Conservation (phyloP, 768 basidiomycete genomes). For the Suillus bovinus region DNA sequence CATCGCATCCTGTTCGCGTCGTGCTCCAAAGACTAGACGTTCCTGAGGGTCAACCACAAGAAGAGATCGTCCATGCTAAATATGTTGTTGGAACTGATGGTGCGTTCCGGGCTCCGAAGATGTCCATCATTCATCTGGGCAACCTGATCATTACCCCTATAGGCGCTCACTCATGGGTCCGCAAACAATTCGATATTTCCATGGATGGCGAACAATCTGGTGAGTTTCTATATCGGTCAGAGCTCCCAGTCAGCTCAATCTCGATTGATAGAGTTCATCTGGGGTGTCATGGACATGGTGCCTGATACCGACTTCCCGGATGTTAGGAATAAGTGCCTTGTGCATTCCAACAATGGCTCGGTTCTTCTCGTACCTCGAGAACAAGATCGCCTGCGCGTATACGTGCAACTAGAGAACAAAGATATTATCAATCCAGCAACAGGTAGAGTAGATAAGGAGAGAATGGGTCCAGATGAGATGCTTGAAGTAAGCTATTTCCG, state of each 20-base stretch:
- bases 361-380: conserved; percentile 56
- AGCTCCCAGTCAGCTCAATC: background rate
- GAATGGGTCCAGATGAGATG: conserved; percentile 39
- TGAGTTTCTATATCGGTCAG: conserved; percentile 11
- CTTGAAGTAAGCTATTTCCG: conserved; percentile 32
- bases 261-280: conserved; percentile 34
- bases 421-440: conserved; percentile 38
- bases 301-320: conserved; percentile 57
- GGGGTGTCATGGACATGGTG: conserved; percentile 47
- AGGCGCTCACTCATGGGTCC: conserved; percentile 86
- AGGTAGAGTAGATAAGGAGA: conserved; percentile 42
- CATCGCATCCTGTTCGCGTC: conserved; percentile 26
- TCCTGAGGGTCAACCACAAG: conserved; percentile 35
- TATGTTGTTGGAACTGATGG: conserved; percentile 81
- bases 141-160: conserved; percentile 8
- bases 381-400: conserved; percentile 46
- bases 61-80: conserved; percentile 66
- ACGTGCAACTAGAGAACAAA: conserved; percentile 49
- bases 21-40: conserved; percentile 21
- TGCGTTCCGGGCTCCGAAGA: conserved; percentile 27
- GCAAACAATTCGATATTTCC: conserved; percentile 59
- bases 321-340: conserved; percentile 45
- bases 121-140: background rate
- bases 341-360: conserved; percentile 53
- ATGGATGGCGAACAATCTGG: conserved; percentile 78